Evolutionary conservation across 768 basidiomycete genomes (phyloP), one percentile per base, ranked within the genome.

Genomic region (Mycena leptocephala): DNA sequence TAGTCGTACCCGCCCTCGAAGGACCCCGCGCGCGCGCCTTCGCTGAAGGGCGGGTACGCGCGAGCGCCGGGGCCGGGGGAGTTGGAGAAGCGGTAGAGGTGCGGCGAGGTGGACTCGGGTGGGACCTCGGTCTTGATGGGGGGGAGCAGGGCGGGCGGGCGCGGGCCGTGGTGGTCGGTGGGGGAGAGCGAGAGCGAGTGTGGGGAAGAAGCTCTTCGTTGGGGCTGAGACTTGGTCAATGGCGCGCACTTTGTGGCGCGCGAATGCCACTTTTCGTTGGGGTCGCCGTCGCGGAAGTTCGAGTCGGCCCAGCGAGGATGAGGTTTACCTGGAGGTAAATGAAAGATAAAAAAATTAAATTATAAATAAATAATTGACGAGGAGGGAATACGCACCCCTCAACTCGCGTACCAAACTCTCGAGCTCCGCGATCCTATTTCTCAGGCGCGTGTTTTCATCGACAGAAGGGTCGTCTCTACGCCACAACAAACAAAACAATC

Each of bases 371-470:
- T 5, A 51, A 32, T 7, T 2, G 20, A n/a, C 22, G 10, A 30
- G 22, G 33, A 76, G 63, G 64, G 18, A 30, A 46, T 41, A 75
- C 82, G 67, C 84, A 94, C 95, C 95, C 82, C 96, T 90, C 33
- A 98, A 87, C 83, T 97, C 97, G 76, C 97, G 90, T 41, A 98
- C 96, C 37, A 97, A 91, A 80, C 95, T 95, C 85, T 98, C 97
- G 68, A 98, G 92, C 85, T 98, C 97, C 46, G 96, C 96, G 78
- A 98, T 96, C 62, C 97, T 89, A 79, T 95, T 95, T 72, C 96
- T 91, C 70, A 97, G 89, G 71, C 95, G 93, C 20, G 96, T 96
- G 73, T 90, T 93, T 86, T 98, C 97, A 81, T 96, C 95, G n/a
- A 96, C 84, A 56, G 93, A 91, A 14, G 96, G 96, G 85, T 97